Conservation (phyloP, 208 protist species). For the Jaenimonas drosophilae region DNA sequence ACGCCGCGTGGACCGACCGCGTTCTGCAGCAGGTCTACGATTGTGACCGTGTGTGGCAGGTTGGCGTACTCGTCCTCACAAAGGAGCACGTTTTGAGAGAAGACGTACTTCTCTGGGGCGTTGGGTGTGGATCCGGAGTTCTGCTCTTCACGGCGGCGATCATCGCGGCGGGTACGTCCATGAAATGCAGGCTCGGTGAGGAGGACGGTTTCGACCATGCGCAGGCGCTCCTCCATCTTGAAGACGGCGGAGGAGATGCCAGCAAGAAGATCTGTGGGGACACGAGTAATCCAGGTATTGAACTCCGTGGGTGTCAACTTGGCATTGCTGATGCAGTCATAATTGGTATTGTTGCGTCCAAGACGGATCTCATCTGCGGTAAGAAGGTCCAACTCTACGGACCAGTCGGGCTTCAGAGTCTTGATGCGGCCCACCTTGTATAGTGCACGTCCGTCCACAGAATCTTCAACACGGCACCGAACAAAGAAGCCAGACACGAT, state of each 20-base stretch:
- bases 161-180: slow-evolving; percentile 47
- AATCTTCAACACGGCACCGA: slow-evolving; percentile 86
- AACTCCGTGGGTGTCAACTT: slow-evolving; percentile 70
- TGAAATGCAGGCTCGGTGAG: slow-evolving; percentile 76
- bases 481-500: slow-evolving; percentile 86
- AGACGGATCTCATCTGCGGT: slow-evolving; percentile 72
- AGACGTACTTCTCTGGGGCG: slow-evolving; percentile 72
- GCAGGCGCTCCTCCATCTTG: slow-evolving; percentile 75
- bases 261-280: slow-evolving; percentile 46
- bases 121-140: slow-evolving; percentile 6
- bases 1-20: slow-evolving; percentile 69
- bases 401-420: slow-evolving; percentile 84
- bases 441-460: slow-evolving; percentile 65
- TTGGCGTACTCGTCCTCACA: slow-evolving; percentile 74
- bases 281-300: slow-evolving; percentile 53
- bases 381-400: slow-evolving; percentile 81
- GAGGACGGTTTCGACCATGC: slow-evolving; percentile 70
- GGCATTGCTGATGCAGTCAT: slow-evolving; percentile 89
- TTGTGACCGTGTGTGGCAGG: slow-evolving; percentile 79
- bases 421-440: slow-evolving; percentile 90
- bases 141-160: slow-evolving; percentile 38
- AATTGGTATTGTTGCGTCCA: slow-evolving; percentile 82
- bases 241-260: slow-evolving; percentile 46
- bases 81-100: slow-evolving; percentile 85
- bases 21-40: slow-evolving; percentile 82